phyloP scores from a whole-genome alignment of 2,329 filamentous ascomycete species.

The Apiospora koreana region DNA sequence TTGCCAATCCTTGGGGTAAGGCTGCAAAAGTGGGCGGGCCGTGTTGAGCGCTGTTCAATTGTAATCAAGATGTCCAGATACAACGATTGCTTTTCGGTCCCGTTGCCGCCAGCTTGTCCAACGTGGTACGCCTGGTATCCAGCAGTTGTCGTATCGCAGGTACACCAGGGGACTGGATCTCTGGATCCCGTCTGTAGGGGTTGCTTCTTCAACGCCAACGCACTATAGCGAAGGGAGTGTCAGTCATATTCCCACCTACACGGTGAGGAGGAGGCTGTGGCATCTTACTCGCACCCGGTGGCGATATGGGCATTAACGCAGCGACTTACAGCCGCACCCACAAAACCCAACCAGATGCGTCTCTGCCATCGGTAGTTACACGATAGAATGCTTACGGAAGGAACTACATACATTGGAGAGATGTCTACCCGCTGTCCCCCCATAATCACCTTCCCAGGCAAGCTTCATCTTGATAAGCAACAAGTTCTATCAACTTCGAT shows the following conservation, averaged over 20 bases:
- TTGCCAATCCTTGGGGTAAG: slow-evolving; percentile 3
- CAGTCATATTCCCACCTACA: background rate
- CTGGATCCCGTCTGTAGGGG: background rate
- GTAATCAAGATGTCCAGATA: background rate
- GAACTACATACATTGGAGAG: background rate
- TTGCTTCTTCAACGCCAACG: background rate
- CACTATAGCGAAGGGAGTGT: background rate
- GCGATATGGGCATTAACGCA: slow-evolving; percentile 11
- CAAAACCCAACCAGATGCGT: background rate
- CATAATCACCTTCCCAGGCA: background rate
- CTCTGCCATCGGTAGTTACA: background rate
- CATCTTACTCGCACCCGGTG: background rate
- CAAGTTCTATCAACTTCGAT: background rate
- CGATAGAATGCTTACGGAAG: background rate
- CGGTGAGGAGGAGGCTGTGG: background rate
- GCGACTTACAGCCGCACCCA: background rate
- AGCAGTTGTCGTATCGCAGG: background rate
- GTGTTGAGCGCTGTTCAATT: background rate
- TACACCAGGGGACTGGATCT: background rate
- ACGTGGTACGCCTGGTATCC: background rate
- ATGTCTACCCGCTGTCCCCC: background rate
- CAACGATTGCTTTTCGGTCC: background rate
- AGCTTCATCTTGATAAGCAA: background rate
- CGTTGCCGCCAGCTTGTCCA: background rate
- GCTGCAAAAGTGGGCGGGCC: background rate